Evolutionary conservation across 495 filamentous ascomycete genomes (phyloP).

Genomic region (Penicillium robsamsonii): DNA sequence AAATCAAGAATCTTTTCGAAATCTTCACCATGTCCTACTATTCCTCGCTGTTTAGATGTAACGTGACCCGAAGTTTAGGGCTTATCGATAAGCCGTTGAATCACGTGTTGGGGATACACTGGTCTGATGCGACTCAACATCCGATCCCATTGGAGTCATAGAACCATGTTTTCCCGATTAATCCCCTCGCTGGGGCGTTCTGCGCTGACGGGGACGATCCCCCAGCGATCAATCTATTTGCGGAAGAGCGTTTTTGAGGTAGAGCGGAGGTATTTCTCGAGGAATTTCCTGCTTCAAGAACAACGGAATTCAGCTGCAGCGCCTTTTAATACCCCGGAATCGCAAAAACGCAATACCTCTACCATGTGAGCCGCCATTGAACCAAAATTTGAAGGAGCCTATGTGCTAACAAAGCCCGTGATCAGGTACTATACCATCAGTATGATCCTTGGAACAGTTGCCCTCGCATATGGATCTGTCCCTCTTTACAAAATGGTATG

Average conservation of each 20-base stretch:
- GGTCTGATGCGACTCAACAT: slow-evolving; percentile 12
- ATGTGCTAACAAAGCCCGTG: slow-evolving; percentile 1
- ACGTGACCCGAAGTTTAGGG: slow-evolving; percentile 5
- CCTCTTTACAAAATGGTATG: slow-evolving; percentile 95
- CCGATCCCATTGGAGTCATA: slow-evolving; percentile 16
- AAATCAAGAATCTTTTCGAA: not conserved
- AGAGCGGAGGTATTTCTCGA: slow-evolving; percentile 40
- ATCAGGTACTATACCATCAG: slow-evolving; percentile 81
- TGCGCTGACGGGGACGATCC: slow-evolving; percentile 15
- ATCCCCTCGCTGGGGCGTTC: slow-evolving; percentile 29
- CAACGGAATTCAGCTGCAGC: slow-evolving; percentile 32
- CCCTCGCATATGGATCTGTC: slow-evolving; percentile 91
- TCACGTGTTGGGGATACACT: slow-evolving; percentile 20
- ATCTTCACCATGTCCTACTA: not conserved
- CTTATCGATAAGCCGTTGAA: slow-evolving; percentile 22
- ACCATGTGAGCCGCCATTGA: slow-evolving; percentile 33
- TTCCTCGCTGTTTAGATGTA: not conserved
- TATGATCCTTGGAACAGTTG: slow-evolving; percentile 84
- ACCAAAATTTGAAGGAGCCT: not conserved
- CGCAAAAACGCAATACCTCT: slow-evolving; percentile 44
- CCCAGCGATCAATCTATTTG: slow-evolving; percentile 15
- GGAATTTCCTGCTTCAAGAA: slow-evolving; percentile 30
- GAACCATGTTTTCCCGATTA: slow-evolving; percentile 36
- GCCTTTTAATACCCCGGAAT: slow-evolving; percentile 43
- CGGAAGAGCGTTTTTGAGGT: slow-evolving; percentile 20